These are phyloP conservation scores for Melanomma pulvis-pyrius DNA, from an alignment of 495 filamentous ascomycete genomes.

Conservation along the genomic window DNA sequence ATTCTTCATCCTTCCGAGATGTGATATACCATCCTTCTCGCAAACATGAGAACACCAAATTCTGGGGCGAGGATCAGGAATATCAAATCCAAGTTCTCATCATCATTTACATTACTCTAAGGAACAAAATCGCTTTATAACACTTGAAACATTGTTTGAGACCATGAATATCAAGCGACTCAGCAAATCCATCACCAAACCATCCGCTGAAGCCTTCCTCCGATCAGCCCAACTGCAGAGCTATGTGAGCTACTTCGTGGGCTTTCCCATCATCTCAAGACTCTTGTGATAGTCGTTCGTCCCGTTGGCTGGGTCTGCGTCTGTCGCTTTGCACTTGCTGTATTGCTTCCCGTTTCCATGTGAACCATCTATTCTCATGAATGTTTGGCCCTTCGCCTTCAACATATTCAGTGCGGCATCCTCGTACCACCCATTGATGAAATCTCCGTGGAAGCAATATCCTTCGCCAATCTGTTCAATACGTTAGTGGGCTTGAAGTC, in stretches of 20 bases:
- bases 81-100: too few species aligned
- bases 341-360: slow-evolving; percentile 17
- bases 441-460: slow-evolving; percentile 31
- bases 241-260: too few species aligned
- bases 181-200: too few species aligned
- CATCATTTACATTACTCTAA: too few species aligned
- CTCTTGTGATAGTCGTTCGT: slow-evolving; percentile 27
- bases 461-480: slow-evolving; percentile 20
- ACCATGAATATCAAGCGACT: too few species aligned
- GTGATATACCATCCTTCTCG: too few species aligned
- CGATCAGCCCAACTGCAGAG: too few species aligned
- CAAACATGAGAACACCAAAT: too few species aligned
- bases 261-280: slow-evolving; percentile 25
- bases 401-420: slow-evolving; percentile 18
- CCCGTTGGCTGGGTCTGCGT: slow-evolving; percentile 7
- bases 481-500: neutral
- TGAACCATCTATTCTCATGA: slow-evolving; percentile 25
- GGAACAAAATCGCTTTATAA: too few species aligned
- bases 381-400: slow-evolving; percentile 25
- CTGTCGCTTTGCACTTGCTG: slow-evolving; percentile 17
- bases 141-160: too few species aligned
- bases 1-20: neutral
- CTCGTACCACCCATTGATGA: slow-evolving; percentile 29
- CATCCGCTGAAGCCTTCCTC: too few species aligned
- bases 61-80: too few species aligned